Base-by-base conservation (phyloP, 768 basidiomycete species). In the Sutorius australiensis region DNA sequence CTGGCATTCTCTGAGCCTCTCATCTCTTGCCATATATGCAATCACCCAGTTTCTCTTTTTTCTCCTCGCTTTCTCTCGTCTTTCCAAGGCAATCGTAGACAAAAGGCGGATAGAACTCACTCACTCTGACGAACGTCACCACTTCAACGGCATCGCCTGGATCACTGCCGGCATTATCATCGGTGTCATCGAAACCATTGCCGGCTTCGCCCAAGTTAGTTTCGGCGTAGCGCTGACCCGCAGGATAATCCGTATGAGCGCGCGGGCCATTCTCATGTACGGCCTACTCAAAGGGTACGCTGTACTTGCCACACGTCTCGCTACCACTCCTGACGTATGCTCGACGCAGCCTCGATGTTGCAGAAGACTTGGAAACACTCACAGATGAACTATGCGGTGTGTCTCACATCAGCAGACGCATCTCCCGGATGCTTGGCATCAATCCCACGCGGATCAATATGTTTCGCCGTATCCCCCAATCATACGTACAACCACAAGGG, bases 211-310 rank as follows among this genome's bases (percentile, higher is more conserved):
- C 3, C 68, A 72, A 13, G 75, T 73, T 27, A 72, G 73, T 8
- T 89, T 89, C 60, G 78, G 75, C 1, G 58, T 77, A 10, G 69
- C 75, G 1, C 57, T 91, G 13, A 73, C 77, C 9, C 75, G 89
- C 34, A 79, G 88, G 14, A 70, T 82, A 19, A 54, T 92, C 33
- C 75, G 85, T 40, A 67, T 85, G 47, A 36, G 83, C 11, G 74
- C 76, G 3, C 75, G 87, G 42, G 77, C 74, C 0, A 76, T 70
- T 57, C 63, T 91, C 17, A 77, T 80, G 53, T 76, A 85, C 50
- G 89, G 89, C 16, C 57, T 84, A 19, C 68, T 82, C 28, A 84
- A 84, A 72, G 88, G 89, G 89, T 89, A 55, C 51, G 82, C 68
- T 24, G 2, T n/a, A 8, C 17, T 33, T 10, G 8, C 41, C 19